Base-by-base conservation (phyloP, 164 flowering plant genomes). In the Magnolia officinalis region DNA sequence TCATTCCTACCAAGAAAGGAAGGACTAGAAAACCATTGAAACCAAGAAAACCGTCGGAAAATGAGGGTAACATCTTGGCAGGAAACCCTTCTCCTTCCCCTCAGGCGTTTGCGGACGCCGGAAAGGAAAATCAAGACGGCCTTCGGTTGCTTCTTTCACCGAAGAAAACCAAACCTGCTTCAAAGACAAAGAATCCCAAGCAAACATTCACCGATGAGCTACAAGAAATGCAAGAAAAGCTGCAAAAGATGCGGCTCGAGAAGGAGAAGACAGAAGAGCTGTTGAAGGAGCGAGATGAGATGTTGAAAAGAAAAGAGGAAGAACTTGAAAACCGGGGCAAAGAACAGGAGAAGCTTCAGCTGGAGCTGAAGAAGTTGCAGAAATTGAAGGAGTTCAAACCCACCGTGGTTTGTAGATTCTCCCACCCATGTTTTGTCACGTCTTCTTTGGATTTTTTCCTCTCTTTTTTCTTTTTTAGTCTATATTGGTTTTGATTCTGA, bases 381-480 rank as follows among this genome's bases (percentile, higher is more conserved):
- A 95, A 93, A 69, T 37, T 89, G 81, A 93, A 93, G 88, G 99
- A 91, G 75, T 95, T 95, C 70, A 93, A 90, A 70, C 99, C 98
- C 80, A 89, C 86, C 61, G 20, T 93, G 94, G 99, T 95, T 18
- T 24, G 87, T 76, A 24, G 29, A 37, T 8, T 63, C n/a, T 50
- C 20, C 23, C 49, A 24, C 19, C 70, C 55, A 14, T 75, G 74
- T 45, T 19, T 81, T 67, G 14, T 8, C 55, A 8, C 16, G 4
- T 24, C 14, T 59, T 72, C 0, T 74, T 52, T 37, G 45, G 45
- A 37, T 3, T 37, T 37, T 37, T 37, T 5, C 4, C 61, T 10
- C 61, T 16, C 2, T 10, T 55, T 50, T 37, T 51, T 49, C 10
- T 2, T 7, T 19, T 65, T 10, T 65, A 3, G 21, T 52, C 14